These are phyloP conservation scores for Floccularia luteovirens DNA, from an alignment of 768 basidiomycete genomes.

Conservation along the genomic window DNA sequence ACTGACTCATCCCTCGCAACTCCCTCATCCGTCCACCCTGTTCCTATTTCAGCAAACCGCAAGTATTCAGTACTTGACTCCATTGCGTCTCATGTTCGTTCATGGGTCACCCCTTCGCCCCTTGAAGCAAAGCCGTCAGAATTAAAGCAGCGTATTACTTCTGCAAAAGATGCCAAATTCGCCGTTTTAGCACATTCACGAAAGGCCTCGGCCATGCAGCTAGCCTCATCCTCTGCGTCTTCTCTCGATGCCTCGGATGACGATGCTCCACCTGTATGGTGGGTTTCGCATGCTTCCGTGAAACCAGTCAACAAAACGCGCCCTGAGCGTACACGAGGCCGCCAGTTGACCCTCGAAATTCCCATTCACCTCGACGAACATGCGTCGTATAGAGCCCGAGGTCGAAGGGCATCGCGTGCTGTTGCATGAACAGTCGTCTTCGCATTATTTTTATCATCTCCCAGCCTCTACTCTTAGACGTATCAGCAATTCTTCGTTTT, in stretches of 20 bases:
- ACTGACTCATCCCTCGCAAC: constrained; percentile 48
- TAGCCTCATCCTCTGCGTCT: constrained; percentile 9
- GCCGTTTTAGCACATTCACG: constrained; percentile 15
- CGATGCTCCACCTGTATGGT: constrained; percentile 14
- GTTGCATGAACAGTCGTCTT: constrained; percentile 15
- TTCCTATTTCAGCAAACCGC: constrained; percentile 22
- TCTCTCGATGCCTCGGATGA: constrained; percentile 10
- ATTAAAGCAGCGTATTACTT: constrained; percentile 13
- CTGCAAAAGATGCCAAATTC: constrained; percentile 10
- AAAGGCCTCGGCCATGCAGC: constrained; percentile 5
- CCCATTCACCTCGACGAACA: constrained; percentile 10
- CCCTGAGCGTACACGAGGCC: constrained; percentile 5
- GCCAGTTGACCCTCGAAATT: constrained; percentile 7
- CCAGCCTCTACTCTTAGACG: constrained; percentile 7
- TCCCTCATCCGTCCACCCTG: constrained; percentile 29
- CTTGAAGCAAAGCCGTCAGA: constrained; percentile 16
- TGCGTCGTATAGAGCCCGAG: constrained; percentile 32
- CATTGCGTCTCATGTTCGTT: constrained; percentile 34
- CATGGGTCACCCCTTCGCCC: constrained; percentile 33
- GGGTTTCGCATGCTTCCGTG: constrained; percentile 11
- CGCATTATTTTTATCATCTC: constrained; percentile 2
- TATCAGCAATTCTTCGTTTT: constrained; percentile 1
- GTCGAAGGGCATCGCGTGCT: constrained; percentile 32
- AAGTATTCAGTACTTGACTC: constrained; percentile 25
- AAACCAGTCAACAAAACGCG: constrained; percentile 7